A percentile compares a stretch with the other conserved stretches of the same genome.
Evolutionary conservation across 768 basidiomycete genomes (phyloP).

Genomic region (Boletellus sp.): DNA sequence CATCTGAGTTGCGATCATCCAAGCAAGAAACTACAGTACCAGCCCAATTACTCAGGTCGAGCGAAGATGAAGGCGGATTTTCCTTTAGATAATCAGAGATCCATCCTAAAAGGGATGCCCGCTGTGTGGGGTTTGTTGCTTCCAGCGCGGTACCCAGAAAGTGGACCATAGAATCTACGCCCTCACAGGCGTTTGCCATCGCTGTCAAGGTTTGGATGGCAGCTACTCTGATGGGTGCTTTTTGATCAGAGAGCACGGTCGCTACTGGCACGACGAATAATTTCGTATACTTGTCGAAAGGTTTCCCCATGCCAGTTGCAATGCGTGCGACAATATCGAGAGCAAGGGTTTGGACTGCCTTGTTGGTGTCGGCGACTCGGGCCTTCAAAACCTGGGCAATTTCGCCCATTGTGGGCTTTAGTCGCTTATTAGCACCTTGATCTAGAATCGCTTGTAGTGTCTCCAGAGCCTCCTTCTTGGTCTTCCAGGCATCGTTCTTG

Average conservation of each 20-base stretch:
- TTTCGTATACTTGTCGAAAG: slow-evolving; percentile 87
- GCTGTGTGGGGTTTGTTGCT: slow-evolving; percentile 81
- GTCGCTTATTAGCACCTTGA: slow-evolving; percentile 85
- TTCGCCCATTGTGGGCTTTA: slow-evolving; percentile 91
- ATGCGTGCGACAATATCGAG: slow-evolving; percentile 88
- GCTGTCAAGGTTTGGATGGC: slow-evolving; percentile 76
- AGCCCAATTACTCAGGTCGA: slow-evolving; percentile 73
- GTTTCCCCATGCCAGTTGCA: slow-evolving; percentile 91
- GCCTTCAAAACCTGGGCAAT: slow-evolving; percentile 86
- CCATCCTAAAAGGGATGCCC: slow-evolving; percentile 77
- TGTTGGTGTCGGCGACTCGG: slow-evolving; percentile 88
- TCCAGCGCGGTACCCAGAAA: slow-evolving; percentile 81
- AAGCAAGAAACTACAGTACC: slow-evolving; percentile 66
- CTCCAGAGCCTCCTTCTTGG: slow-evolving; percentile 93
- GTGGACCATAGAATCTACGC: slow-evolving; percentile 75
- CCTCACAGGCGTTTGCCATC: slow-evolving; percentile 81
- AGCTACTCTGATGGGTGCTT: slow-evolving; percentile 76
- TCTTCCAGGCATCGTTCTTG: slow-evolving; percentile 96
- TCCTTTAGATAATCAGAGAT: slow-evolving; percentile 74
- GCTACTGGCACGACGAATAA: slow-evolving; percentile 74
- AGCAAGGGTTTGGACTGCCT: slow-evolving; percentile 86
- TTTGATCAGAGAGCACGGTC: slow-evolving; percentile 89
- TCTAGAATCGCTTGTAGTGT: slow-evolving; percentile 78
- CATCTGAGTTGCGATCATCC: slow-evolving; percentile 88
- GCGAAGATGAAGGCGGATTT: slow-evolving; percentile 45